Base-by-base conservation (phyloP, 2,329 filamentous ascomycete species). In the Botrytis paeoniae region DNA sequence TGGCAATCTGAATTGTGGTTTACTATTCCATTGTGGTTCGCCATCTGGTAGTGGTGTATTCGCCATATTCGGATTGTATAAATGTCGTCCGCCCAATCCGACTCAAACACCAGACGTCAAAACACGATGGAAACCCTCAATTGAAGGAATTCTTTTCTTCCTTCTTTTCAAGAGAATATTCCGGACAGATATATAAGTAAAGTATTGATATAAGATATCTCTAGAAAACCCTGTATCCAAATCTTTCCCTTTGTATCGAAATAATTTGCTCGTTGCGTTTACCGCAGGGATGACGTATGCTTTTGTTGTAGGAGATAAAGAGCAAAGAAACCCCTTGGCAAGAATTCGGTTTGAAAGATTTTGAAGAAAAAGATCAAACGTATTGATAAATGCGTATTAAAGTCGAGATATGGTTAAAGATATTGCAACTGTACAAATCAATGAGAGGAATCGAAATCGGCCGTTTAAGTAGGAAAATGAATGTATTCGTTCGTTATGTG, bases 1-100 rank as follows among this genome's bases (percentile, higher is more conserved):
- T 14, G 80, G 80, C 45, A 81, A 71, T 73, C 73, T 77, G 77
- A 79, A 81, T n/a, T 79, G 78, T 10, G 79, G 77, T 51, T 75
- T 76, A 70, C 78, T 80, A 57, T 78, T 79, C 79, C 79, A 81
- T 73, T 81, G 71, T 14, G 78, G 79, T 54, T 80, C 78, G 37
- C 70, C 70, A 39, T 51, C 54, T 29, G 70, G 54, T 41, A 72
- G 35, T 18, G 63, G 16, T 29, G 63, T 29, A 37, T 41, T 69
- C 35, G 70, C 70, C 70, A 72, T 72, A 18, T 18, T 61, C 12
- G 48, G 59, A 37, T 41, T 18, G 20, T 57, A 32, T 32, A 5
- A 14, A 41, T 69, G 18, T 72, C 32, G 29, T 51, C 57, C 54
- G 29, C 70, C 41, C 29, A 60, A 29, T 35, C 51, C 65, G 32